These are phyloP conservation scores for Zymoseptoria ardabiliae DNA, from an alignment of 2,329 filamentous ascomycete species.

Conservation along the genomic window DNA sequence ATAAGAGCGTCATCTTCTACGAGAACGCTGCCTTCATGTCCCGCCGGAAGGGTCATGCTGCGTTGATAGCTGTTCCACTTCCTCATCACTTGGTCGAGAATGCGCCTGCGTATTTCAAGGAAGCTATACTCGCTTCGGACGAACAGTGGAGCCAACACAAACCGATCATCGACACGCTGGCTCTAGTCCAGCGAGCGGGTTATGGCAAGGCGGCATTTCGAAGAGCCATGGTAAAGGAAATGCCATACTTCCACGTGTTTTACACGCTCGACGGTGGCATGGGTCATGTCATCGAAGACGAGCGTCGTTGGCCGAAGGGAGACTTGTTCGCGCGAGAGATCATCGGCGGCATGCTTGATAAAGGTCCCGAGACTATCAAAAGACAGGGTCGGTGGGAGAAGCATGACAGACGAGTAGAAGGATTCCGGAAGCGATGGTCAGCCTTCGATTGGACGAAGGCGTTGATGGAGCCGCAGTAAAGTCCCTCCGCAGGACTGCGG, in stretches of 20 bases:
- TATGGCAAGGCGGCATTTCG: conserved; percentile 77
- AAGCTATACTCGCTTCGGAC: conserved; percentile 81
- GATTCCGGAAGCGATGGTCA: conserved; percentile 76
- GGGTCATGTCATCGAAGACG: conserved; percentile 86
- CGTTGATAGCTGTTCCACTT: conserved; percentile 77
- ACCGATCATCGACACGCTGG: conserved; percentile 83
- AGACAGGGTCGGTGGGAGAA: conserved; percentile 79
- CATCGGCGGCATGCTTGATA: conserved; percentile 84
- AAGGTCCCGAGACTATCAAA: conserved; percentile 75
- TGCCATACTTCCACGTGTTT: conserved; percentile 98
- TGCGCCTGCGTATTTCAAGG: conserved; percentile 88
- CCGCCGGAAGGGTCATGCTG: conserved; percentile 66
- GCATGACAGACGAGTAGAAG: conserved; percentile 61
- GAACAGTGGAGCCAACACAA: conserved; percentile 95
- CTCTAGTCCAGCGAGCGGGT: conserved; percentile 52
- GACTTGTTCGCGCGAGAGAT: conserved; percentile 91
- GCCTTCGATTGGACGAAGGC: conserved; percentile 85
- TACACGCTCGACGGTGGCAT: conserved; percentile 87
- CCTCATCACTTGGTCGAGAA: conserved; percentile 87
- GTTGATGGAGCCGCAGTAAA: conserved; percentile 41
- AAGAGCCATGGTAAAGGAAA: conserved; percentile 77
- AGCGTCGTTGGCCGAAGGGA: conserved; percentile 75
- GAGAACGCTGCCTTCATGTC: conserved; percentile 85
- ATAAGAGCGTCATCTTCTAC: conserved; percentile 90
- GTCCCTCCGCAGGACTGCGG: background rate